Evolutionary conservation across 352 stramenopile genomes (phyloP).

Genomic region (Pythium pectinolyticum): DNA sequence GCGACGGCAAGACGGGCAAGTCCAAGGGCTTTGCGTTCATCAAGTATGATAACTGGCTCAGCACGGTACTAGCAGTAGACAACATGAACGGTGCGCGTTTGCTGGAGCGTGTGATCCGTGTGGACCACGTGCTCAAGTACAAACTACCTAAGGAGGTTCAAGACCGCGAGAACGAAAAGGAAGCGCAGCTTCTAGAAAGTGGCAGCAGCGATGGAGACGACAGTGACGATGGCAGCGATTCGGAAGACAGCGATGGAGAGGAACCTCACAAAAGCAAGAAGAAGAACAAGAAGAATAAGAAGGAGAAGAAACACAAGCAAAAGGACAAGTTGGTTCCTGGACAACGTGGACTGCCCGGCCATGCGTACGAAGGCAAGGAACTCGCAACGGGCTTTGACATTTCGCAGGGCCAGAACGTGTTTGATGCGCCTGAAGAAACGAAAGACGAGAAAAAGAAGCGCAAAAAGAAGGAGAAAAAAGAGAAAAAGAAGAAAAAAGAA

Average conservation of each 20-base stretch:
- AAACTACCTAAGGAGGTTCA: constrained; percentile 92
- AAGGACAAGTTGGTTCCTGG: constrained; percentile 22
- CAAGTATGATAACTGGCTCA: constrained; percentile 97
- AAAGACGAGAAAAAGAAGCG: constrained; percentile 61
- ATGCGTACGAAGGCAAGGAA: constrained; percentile 90
- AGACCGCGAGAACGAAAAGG: constrained; percentile 69
- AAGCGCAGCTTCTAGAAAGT: constrained; percentile 27
- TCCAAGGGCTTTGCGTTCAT: constrained; percentile 95
- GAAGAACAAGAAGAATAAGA: constrained; percentile 24
- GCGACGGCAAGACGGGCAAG: constrained; percentile 96
- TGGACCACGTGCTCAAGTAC: constrained; percentile 98
- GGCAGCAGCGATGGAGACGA: constrained; percentile 6
- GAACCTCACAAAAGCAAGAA: constrained; percentile 3
- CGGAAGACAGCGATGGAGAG: too few relatives aligned
- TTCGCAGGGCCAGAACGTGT: constrained; percentile 80
- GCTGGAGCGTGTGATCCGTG: constrained; percentile 91
- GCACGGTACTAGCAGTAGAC: constrained; percentile 97
- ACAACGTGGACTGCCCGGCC: constrained; percentile 60
- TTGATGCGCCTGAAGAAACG: constrained; percentile 56
- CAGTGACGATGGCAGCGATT: background rate
- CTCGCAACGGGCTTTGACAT: constrained; percentile 71
- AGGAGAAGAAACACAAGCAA: constrained; percentile 21
- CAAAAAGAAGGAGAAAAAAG: constrained; percentile 57
- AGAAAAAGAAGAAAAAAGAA: constrained; percentile 49
- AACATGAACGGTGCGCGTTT: constrained; percentile 94